Base-by-base conservation (phyloP, 306 rosid genomes). In the Trifolium subterraneum region DNA sequence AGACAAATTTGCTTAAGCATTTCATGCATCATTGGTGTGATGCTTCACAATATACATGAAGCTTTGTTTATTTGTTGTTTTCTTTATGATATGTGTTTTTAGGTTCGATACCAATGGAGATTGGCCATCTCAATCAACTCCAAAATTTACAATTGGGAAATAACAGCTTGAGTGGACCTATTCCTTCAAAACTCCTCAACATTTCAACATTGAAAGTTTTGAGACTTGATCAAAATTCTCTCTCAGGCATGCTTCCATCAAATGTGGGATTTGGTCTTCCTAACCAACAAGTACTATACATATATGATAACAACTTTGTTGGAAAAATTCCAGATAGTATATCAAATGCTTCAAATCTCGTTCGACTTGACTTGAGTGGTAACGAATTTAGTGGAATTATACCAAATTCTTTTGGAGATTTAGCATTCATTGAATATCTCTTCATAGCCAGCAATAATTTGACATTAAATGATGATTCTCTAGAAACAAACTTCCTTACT, bases 141-240 rank as follows among this genome's bases (percentile, higher is more conserved):
- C 2, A 61, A 12, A 0, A 0, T 6, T 50, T 78, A 15, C 16
- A 0, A 44, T 6, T 79, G 20, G 61, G 35, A 20, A 1, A 0
- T 13, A 77, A 72, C 31, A 6, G 35, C 1, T 58, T 79, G 20
- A 73, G 18, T 58, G 79, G 75, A 67, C 1, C 16, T 12, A 10
- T 79, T 22, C 75, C 83, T 74, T 45, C 58, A 6, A 27, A 45
- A 36, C 5, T 81, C 22, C 48, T 81, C 62, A 81, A 81, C 55
- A 81, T 72, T 9, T 72, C 85, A 16, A 36, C 54, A 15, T 11
- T 35, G 47, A 8, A 19, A 11, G 4, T 3, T 18, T 58, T 77
- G 23, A 3, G 33, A 29, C 33, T n/a, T n/a, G 3, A 0, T n/a
- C n/a, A 0, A 2, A 82, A 77, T 77, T 55, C 20, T 1, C 47